phyloP scores from a whole-genome alignment of 1,284 basidiomycete species.

The Singerocomus inundabilis region DNA sequence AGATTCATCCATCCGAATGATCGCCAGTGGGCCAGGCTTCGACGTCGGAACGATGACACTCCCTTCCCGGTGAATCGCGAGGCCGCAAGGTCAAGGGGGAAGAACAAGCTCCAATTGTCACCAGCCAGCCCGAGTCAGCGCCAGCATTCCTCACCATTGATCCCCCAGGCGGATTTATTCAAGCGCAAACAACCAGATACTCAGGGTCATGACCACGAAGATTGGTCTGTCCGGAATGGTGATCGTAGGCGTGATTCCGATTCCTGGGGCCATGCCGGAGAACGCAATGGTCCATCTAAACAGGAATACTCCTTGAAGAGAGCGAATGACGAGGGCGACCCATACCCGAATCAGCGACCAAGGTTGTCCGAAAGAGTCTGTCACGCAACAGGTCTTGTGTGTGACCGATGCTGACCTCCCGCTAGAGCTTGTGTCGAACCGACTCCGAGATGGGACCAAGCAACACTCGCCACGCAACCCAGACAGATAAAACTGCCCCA shows the following conservation, averaged over 20 bases:
- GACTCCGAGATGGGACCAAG: constrained; percentile 4
- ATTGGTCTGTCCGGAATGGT: constrained; percentile 18
- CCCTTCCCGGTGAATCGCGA: constrained; percentile 22
- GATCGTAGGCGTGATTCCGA: constrained; percentile 31
- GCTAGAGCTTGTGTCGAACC: constrained; percentile 16
- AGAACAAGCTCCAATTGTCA: constrained; percentile 19
- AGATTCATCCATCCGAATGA: constrained; percentile 56
- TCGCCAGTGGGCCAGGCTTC: constrained; percentile 40
- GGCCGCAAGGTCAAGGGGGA: constrained; percentile 21
- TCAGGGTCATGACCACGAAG: constrained; percentile 21
- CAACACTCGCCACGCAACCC: constrained; percentile 5
- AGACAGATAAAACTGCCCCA: constrained; percentile 8
- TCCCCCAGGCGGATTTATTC: constrained; percentile 34
- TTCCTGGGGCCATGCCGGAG: constrained; percentile 24
- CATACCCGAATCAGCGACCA: constrained; percentile 31
- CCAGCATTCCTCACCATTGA: constrained; percentile 31
- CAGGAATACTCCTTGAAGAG: constrained; percentile 29
- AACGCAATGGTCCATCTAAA: constrained; percentile 18
- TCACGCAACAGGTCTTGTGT: constrained; percentile 1
- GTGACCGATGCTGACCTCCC: constrained; percentile 14
- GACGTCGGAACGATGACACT: constrained; percentile 16
- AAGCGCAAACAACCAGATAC: constrained; percentile 29
- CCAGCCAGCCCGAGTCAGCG: constrained; percentile 24
- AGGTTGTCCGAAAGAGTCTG: constrained; percentile 31
- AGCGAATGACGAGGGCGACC: constrained; percentile 24